These are phyloP conservation scores for Emergomyces pasteurianus DNA, from an alignment of 2,329 filamentous ascomycete species.

Conservation along the genomic window DNA sequence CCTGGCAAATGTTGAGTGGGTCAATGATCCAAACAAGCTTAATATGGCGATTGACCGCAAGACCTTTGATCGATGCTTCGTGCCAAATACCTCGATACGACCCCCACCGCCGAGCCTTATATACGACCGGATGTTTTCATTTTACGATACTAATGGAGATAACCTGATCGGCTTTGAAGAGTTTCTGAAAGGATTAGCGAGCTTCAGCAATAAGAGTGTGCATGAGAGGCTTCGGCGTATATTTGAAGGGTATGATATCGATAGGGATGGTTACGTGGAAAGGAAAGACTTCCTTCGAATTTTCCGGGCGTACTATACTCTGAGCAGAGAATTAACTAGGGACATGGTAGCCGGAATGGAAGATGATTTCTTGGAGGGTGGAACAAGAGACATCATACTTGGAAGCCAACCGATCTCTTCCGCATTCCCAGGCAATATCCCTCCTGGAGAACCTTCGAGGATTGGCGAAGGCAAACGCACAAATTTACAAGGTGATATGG, in stretches of 20 bases:
- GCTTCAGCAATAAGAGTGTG: slow-evolving; percentile 45
- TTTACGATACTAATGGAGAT: slow-evolving; percentile 86
- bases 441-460: slow-evolving; percentile 49
- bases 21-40: slow-evolving; percentile 65
- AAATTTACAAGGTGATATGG: slow-evolving; percentile 50
- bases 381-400: slow-evolving; percentile 63
- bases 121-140: slow-evolving; percentile 91
- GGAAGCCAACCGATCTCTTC: slow-evolving; percentile 69
- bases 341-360: slow-evolving; percentile 71
- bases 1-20: slow-evolving; percentile 76
- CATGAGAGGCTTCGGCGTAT: slow-evolving; percentile 59
- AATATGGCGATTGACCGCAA: slow-evolving; percentile 77
- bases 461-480: slow-evolving; percentile 56
- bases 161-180: slow-evolving; percentile 85
- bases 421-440: slow-evolving; percentile 58
- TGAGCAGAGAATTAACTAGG: slow-evolving; percentile 78
- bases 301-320: slow-evolving; percentile 82
- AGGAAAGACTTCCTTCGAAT: slow-evolving; percentile 81
- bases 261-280: slow-evolving; percentile 74
- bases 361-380: slow-evolving; percentile 62
- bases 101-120: slow-evolving; percentile 76
- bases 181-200: slow-evolving; percentile 71
- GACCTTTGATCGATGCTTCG: slow-evolving; percentile 83
- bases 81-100: slow-evolving; percentile 68
- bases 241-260: slow-evolving; percentile 83